phyloP scores from a whole-genome alignment of 1,284 basidiomycete genomes.

The Cryptococcus sp. region DNA sequence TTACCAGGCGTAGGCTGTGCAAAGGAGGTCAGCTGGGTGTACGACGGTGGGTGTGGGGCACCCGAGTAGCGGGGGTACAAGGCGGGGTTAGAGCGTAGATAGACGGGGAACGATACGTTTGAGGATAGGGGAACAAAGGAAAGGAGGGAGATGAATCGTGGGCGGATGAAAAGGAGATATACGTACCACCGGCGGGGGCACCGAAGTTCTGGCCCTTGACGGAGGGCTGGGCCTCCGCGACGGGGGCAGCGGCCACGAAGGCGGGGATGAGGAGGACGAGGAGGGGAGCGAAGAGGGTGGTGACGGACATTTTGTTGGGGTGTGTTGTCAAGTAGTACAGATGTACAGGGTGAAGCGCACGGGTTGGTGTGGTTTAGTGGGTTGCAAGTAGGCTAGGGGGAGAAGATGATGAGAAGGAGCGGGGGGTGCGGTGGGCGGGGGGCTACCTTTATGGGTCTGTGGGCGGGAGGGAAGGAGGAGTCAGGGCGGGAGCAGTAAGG shows the following conservation, averaged over 20 bases:
- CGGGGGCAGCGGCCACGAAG: slow-evolving; percentile 4
- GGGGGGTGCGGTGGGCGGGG: no score
- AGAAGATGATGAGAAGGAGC: no score
- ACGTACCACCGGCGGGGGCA: slow-evolving; percentile 11
- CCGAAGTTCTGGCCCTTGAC: slow-evolving; percentile 2
- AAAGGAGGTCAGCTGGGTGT: neutral
- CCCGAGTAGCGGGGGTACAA: neutral
- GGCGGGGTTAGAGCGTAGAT: neutral
- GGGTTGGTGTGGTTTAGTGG: no score
- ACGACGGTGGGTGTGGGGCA: neutral
- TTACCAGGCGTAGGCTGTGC: slow-evolving; percentile 5
- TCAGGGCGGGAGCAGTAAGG: no score
- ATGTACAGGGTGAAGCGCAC: no score
- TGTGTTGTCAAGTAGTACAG: no score
- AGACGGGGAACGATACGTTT: neutral
- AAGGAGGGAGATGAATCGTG: neutral
- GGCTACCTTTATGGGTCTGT: no score
- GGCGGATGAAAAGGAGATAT: neutral
- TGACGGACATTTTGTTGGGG: slow-evolving; percentile 7
- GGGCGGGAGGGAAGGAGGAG: no score
- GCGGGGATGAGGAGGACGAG: slow-evolving; percentile 6
- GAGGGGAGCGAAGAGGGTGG: slow-evolving; percentile 5
- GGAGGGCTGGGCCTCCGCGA: neutral
- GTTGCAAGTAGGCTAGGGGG: no score
- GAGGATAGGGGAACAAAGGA: neutral